phyloP scores from a whole-genome alignment of 2,329 filamentous ascomycete genomes.

The Teratosphaeriaceae sp. region DNA sequence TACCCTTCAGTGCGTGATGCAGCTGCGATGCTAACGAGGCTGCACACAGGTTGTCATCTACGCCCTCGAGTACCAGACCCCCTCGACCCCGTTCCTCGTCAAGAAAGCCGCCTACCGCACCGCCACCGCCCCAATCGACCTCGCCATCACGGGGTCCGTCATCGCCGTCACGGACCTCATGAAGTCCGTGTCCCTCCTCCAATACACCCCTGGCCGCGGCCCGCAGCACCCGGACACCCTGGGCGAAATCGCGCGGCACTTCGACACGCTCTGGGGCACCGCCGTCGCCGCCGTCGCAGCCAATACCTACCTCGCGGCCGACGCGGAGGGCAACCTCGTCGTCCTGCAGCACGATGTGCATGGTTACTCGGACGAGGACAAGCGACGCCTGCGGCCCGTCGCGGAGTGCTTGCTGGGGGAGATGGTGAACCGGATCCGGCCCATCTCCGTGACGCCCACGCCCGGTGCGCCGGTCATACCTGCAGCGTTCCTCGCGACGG shows the following conservation, averaged over 20 bases:
- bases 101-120: slow-evolving; percentile 73
- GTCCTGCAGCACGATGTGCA: slow-evolving; percentile 68
- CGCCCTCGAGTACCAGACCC: slow-evolving; percentile 47
- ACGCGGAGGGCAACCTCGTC: slow-evolving; percentile 81
- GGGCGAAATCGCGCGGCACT: slow-evolving; percentile 70
- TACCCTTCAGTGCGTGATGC: not conserved
- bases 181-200: slow-evolving; percentile 78
- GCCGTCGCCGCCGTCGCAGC: slow-evolving; percentile 65
- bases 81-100: slow-evolving; percentile 51
- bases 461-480: slow-evolving; percentile 66
- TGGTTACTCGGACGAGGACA: slow-evolving; percentile 69
- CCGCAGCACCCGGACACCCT: slow-evolving; percentile 53
- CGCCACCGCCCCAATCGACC: slow-evolving; percentile 74
- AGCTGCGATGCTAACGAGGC: not conserved
- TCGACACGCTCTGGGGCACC: slow-evolving; percentile 75
- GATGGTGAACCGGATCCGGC: slow-evolving; percentile 83
- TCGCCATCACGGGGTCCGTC: slow-evolving; percentile 64
- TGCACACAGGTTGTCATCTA: slow-evolving; percentile 50
- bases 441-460: slow-evolving; percentile 60
- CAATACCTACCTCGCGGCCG: slow-evolving; percentile 73
- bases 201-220: slow-evolving; percentile 58
- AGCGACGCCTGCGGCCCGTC: slow-evolving; percentile 61
- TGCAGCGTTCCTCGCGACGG: slow-evolving; percentile 81
- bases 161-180: slow-evolving; percentile 89
- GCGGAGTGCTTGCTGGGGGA: slow-evolving; percentile 84